Evolutionary conservation across 148 eudicot species (phyloP), one percentile per base, ranked within the genome.

Genomic region (Spergularia marina): DNA sequence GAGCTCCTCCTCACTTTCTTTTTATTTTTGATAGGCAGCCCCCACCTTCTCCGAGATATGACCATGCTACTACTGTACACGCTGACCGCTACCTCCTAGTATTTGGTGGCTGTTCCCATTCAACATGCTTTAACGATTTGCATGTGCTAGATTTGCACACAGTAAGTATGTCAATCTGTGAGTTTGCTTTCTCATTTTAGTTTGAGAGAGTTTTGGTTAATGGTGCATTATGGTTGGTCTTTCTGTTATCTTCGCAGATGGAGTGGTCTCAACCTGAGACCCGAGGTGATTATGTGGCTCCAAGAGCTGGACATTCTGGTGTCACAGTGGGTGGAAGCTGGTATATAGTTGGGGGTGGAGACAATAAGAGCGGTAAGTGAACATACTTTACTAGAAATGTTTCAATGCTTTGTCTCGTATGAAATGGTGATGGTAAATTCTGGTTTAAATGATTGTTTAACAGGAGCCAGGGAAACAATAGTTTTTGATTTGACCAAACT

Each of bases 91-190:
- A 90, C 86, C 91, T 95, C 78, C 87, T 92, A 51, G 80, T 95
- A 64, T 92, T 90, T 80, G 96, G 98, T 59, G 98, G 98, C 34
- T 91, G 96, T 84, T 92, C 98, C 80, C 98, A 95, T 88, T 89
- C 96, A 15, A 83, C 87, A 63, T 95, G 94, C 81, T 95, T 85
- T 76, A 89, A 85, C 74, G 96, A 92, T 85, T 83, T 95, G 55
- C 86, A 90, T 76, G 90, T 90, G 61, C 87, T 95, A 81, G 98
- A 95, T 83, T 84, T 95, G 80, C 89, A 95, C 77, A 87, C 97
- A 16, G 98, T 95, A 86, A 86, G 96, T 75, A 12, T 68, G 63
- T 57, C 30, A 41, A 34, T 61, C 16, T 12, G 12, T 17, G 36
- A 30, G 36, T 30, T 30, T 30, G 36, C 36, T 30, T 30, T 30